These are phyloP conservation scores for Truncatella angustata DNA, from an alignment of 2,329 filamentous ascomycete species.

Conservation along the genomic window DNA sequence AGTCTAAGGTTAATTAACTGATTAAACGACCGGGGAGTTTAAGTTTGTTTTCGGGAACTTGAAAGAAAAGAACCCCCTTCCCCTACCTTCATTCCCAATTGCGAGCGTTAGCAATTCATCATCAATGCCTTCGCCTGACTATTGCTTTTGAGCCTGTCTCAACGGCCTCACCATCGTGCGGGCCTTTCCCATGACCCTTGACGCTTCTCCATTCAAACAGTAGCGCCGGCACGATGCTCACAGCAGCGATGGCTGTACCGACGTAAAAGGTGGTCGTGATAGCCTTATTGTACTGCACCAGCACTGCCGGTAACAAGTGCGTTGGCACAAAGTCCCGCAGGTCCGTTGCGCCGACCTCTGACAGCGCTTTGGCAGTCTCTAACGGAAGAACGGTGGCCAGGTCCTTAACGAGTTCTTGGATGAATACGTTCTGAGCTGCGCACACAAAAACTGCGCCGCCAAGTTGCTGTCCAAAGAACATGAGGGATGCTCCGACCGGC, in stretches of 20 bases:
- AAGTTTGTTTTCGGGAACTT: too few relatives aligned
- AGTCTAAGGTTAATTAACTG: too few relatives aligned
- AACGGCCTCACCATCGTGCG: not conserved
- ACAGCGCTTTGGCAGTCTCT: not conserved
- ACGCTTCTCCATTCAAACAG: slow-evolving; percentile 56
- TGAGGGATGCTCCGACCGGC: slow-evolving; percentile 34
- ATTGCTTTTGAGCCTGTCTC: too few relatives aligned
- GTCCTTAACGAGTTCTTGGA: slow-evolving; percentile 1
- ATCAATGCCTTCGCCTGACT: too few relatives aligned
- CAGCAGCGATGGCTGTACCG: slow-evolving; percentile 46
- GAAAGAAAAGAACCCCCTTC: too few relatives aligned
- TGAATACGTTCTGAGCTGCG: slow-evolving; percentile 36
- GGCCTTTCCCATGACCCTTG: slow-evolving; percentile 16
- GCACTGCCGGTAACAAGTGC: slow-evolving; percentile 15
- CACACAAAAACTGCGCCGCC: slow-evolving; percentile 40
- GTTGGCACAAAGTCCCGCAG: not conserved
- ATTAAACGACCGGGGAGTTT: too few relatives aligned
- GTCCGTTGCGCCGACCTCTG: slow-evolving; percentile 17
- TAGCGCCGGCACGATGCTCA: slow-evolving; percentile 52
- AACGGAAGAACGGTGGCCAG: slow-evolving; percentile 16
- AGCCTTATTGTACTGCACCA: slow-evolving; percentile 56
- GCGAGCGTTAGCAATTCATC: too few relatives aligned
- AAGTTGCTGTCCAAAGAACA: slow-evolving; percentile 39
- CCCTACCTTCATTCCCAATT: too few relatives aligned
- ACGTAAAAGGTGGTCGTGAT: slow-evolving; percentile 58